phyloP scores from a whole-genome alignment of 129 eudicot species.

The Daucus carota region DNA sequence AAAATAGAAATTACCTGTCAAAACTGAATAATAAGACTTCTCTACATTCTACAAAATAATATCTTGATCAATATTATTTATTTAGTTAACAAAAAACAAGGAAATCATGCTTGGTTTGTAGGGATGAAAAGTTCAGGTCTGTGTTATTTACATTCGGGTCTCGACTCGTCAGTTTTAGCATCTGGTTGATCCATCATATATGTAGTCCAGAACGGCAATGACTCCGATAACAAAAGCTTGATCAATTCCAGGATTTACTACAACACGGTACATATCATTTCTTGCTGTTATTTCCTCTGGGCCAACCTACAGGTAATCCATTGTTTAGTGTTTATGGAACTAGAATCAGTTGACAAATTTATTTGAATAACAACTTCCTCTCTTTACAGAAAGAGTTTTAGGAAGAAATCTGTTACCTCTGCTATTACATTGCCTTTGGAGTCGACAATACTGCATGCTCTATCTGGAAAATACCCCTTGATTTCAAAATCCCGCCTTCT shows the following conservation, averaged over 20 bases:
- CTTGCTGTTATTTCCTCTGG: constrained; percentile 36
- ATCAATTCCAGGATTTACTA: constrained; percentile 70
- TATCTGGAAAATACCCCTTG: constrained; percentile 50
- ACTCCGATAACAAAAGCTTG: constrained; percentile 85
- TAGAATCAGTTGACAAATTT: not conserved
- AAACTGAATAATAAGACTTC: not conserved
- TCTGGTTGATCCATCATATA: constrained; percentile 64
- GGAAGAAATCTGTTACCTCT: not conserved
- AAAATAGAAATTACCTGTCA: not conserved
- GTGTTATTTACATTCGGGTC: not conserved
- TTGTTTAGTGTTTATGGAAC: not conserved
- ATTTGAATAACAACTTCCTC: not conserved
- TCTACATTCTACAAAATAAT: not conserved
- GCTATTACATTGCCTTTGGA: constrained; percentile 49
- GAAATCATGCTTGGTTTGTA: not conserved
- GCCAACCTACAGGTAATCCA: constrained; percentile 35
- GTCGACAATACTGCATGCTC: constrained; percentile 51
- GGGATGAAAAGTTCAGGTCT: not conserved
- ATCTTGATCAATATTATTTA: not conserved
- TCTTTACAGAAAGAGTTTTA: not conserved
- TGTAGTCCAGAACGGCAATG: constrained; percentile 76
- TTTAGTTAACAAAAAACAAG: not conserved
- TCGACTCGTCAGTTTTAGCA: constrained; percentile 21
- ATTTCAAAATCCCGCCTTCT: constrained; percentile 33
- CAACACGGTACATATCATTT: constrained; percentile 61